phyloP scores from a whole-genome alignment of 1,284 basidiomycete species.

The Schizophyllum amplum region DNA sequence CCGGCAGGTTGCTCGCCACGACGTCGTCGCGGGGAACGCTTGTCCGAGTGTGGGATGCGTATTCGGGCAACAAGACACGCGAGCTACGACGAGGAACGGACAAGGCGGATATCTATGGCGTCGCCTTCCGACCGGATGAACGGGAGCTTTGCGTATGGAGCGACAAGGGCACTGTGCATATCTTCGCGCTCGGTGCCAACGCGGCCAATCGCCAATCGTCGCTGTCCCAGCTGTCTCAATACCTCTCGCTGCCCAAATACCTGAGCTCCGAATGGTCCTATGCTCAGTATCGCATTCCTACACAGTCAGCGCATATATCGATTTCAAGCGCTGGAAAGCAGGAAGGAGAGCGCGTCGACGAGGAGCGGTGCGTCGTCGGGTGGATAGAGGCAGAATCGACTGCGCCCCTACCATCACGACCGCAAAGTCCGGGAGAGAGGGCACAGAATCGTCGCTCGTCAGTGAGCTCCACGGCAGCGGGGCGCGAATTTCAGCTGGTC shows the following conservation, averaged over 20 bases:
- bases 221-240: slow-evolving; percentile 67
- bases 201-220: slow-evolving; percentile 73
- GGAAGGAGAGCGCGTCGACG: slow-evolving; percentile 48
- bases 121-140: slow-evolving; percentile 73
- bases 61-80: slow-evolving; percentile 65
- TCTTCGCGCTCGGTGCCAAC: slow-evolving; percentile 63
- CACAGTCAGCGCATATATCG: slow-evolving; percentile 73
- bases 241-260: slow-evolving; percentile 82
- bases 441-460: slow-evolving; percentile 8
- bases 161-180: slow-evolving; percentile 94
- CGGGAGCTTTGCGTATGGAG: slow-evolving; percentile 84
- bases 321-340: slow-evolving; percentile 38
- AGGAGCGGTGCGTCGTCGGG: slow-evolving; percentile 78
- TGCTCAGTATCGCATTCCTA: slow-evolving; percentile 86
- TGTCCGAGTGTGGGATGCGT: slow-evolving; percentile 82
- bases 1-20: slow-evolving; percentile 78
- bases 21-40: slow-evolving; percentile 83
- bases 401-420: slow-evolving; percentile 15
- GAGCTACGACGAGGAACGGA: slow-evolving; percentile 88
- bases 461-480: slow-evolving; percentile 1
- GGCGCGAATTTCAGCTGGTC: slow-evolving; percentile 67
- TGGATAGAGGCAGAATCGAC: slow-evolving; percentile 63
- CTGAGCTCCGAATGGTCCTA: slow-evolving; percentile 93
- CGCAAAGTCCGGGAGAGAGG: slow-evolving; percentile 18
- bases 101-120: slow-evolving; percentile 87